Evolutionary conservation across 345 rosid species (phyloP), one percentile per base, ranked within the genome.

Genomic region (Cardiospermum halicacabum): DNA sequence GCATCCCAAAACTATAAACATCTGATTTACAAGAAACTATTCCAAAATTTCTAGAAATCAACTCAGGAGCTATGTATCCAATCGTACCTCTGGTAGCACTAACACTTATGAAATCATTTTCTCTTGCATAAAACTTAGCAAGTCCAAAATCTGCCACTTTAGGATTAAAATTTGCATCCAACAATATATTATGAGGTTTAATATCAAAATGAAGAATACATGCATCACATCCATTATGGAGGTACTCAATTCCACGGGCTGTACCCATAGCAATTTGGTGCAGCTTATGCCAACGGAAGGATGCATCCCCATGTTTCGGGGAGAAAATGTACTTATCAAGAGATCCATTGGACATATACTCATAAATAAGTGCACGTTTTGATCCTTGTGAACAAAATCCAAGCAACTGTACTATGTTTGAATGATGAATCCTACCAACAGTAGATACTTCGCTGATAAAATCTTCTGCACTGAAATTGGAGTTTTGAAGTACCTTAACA

Each of bases 121-220:
- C 70, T 53, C 31, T 58, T 2, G 68, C 65, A 34, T 22, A 65
- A 65, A 69, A 64, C 47, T 39, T 74, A 9, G 67, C 59, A 11
- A 74, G 71, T 15, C 78, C 71, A 13, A 69, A 69, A 65, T 74
- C 78, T 26, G 71, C n/a, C n/a, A n/a, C n/a, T n/a, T n/a, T n/a
- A n/a, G n/a, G n/a, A n/a, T n/a, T n/a, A n/a, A n/a, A n/a, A n/a
- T n/a, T n/a, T n/a, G n/a, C n/a, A n/a, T n/a, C n/a, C n/a, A n/a
- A n/a, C n/a, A n/a, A n/a, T n/a, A n/a, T n/a, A n/a, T n/a, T n/a
- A n/a, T n/a, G n/a, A n/a, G n/a, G n/a, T n/a, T n/a, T n/a, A n/a
- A n/a, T 56, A 27, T 74, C 74, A 12, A 60, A 69, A 69, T 74
- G 78, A 28, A 74, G 53, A 69, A 74, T 60, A 55, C 70, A 64